These are phyloP conservation scores for Phytomonas sp. DNA, from an alignment of 208 protist genomes.

Conservation along the genomic window DNA sequence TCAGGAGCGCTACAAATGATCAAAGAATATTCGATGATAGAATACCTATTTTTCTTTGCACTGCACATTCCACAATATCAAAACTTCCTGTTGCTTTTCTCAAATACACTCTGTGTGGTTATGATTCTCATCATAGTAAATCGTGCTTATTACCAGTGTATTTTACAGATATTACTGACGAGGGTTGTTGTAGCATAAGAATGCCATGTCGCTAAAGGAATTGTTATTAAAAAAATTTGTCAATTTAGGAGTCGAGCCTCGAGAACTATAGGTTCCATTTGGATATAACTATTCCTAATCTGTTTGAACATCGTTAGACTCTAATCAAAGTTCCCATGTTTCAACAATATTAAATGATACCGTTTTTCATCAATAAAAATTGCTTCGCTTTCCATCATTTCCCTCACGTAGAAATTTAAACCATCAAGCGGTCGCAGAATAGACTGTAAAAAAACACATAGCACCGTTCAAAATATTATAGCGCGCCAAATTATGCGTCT, in stretches of 20 bases:
- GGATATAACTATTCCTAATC: not conserved
- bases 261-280: constrained; percentile 9
- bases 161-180: constrained; percentile 35
- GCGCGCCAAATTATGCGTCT: not conserved
- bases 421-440: not conserved
- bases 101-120: not conserved
- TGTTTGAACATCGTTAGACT: not conserved
- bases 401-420: not conserved
- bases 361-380: not conserved
- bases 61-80: not conserved
- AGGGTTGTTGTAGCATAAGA: constrained; percentile 47
- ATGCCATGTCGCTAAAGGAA: constrained; percentile 11
- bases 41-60: not conserved
- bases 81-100: not conserved
- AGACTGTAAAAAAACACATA: not conserved
- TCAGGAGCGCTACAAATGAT: not conserved
- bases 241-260: not conserved
- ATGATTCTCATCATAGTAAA: not conserved
- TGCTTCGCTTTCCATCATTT: not conserved
- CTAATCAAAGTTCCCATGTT: not conserved
- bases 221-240: not conserved
- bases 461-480: not conserved
- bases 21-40: not conserved
- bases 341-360: not conserved
- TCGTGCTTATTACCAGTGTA: constrained; percentile 9